Conservation (phyloP, 257 asterid genomes). For the Gynochthodes officinalis region DNA sequence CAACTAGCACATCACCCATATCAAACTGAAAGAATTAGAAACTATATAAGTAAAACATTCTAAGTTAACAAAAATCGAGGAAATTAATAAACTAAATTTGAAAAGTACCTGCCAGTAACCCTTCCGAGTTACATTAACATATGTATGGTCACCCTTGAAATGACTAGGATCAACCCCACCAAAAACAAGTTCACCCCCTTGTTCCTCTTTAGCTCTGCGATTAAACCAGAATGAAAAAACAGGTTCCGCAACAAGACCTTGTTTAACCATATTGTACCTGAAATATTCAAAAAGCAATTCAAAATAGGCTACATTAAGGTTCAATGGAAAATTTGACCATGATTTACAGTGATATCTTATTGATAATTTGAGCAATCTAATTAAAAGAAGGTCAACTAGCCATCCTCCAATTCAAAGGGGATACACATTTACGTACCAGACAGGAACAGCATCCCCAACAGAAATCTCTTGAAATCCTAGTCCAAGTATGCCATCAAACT, state of each 20-base stretch:
- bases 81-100: not conserved
- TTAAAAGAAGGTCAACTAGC: not conserved
- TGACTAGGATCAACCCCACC: constrained; percentile 87
- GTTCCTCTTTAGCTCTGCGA: constrained; percentile 54
- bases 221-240: constrained; percentile 88
- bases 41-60: constrained; percentile 1
- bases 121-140: constrained; percentile 73
- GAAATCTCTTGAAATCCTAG: constrained; percentile 94
- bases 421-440: constrained; percentile 50
- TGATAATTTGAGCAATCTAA: not conserved
- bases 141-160: constrained; percentile 78
- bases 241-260: constrained; percentile 63
- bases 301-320: not conserved
- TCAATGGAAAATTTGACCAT: not conserved
- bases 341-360: not conserved
- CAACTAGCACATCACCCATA: constrained; percentile 81
- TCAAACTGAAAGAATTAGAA: constrained; percentile 49
- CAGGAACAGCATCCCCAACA: constrained; percentile 72
- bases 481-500: constrained; percentile 93
- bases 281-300: constrained; percentile 7
- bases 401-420: not conserved
- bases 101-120: constrained; percentile 89
- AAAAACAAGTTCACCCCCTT: constrained; percentile 85
- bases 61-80: not conserved
- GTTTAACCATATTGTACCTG: constrained; percentile 84